A percentile compares a stretch with the other conserved stretches of the same genome.
Conservation (phyloP, 805 yeast genomes). For the Saccharomycopsis vini region DNA sequence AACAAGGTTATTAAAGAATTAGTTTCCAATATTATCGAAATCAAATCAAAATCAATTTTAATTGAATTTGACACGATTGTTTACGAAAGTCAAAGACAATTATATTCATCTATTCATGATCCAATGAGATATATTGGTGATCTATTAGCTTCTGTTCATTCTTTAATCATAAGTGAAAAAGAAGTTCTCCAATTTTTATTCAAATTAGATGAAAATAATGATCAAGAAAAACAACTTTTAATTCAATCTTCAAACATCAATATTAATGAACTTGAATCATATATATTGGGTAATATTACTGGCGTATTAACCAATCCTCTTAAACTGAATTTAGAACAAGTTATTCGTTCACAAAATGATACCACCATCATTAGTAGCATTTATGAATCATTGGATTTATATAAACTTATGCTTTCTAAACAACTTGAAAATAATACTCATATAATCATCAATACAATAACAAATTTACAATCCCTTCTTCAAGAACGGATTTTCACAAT, state of each 20-base stretch:
- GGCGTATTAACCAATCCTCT: constrained; percentile 50
- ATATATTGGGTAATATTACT: constrained; percentile 41
- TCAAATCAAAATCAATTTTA: constrained; percentile 53
- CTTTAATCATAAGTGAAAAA: constrained; percentile 76
- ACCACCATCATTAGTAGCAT: constrained; percentile 48
- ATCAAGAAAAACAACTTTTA: too few relatives aligned
- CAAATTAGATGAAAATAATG: constrained; percentile 25
- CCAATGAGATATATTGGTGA: constrained; percentile 80
- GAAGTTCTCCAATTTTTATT: constrained; percentile 57
- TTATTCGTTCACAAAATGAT: constrained; percentile 55
- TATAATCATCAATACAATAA: constrained; percentile 24
- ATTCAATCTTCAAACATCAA: too few relatives aligned
- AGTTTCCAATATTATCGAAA: constrained; percentile 52
- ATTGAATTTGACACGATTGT: constrained; percentile 44
- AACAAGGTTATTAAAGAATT: constrained; percentile 45
- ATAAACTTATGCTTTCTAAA: constrained; percentile 51
- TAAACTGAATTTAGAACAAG: constrained; percentile 57
- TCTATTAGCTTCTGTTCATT: constrained; percentile 78
- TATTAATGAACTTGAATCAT: constrained; percentile 18
- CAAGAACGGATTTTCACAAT: constrained; percentile 33
- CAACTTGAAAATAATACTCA: constrained; percentile 19
- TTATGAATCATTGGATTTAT: constrained; percentile 55
- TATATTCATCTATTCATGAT: constrained; percentile 64
- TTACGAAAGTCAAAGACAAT: constrained; percentile 32
- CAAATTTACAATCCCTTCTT: constrained; percentile 28